Evolutionary conservation across 768 basidiomycete species (phyloP), one percentile per base, ranked within the genome.

Genomic region (Sarcodon sp.): DNA sequence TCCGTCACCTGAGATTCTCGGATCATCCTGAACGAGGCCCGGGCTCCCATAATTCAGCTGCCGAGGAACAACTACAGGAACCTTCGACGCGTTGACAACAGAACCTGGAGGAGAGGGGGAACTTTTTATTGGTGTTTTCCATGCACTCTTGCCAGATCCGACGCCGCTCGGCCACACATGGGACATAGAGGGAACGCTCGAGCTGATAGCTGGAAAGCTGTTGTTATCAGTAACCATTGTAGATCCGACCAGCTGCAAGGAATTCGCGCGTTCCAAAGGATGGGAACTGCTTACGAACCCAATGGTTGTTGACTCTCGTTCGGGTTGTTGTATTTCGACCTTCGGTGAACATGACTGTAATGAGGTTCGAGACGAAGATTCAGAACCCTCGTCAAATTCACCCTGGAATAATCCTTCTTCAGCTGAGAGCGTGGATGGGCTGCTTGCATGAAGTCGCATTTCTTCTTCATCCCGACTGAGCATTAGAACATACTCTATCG

Each of bases 401-500:
- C 46, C 48, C 7, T 43, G 15, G 58, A 55, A 33, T 63, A 61
- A 31, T 53, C 47, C 16, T 15, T 11, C 11, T 16, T 44, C 45
- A 4, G 58, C 50, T 49, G 50, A 47, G 54, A 47, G 35, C 49
- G 47, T 31, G 48, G 46, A 35, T 37, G 33, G 27, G 18, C 34
- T 41, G 9, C 6, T 39, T 31, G 33, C 13, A 31, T 47, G 37
- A 35, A 35, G 44, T 9, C 61, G 54, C n/a, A 46, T 45, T 44
- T 64, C 61, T 36, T 75, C 78, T 59, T 89, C 85, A 43, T 91
- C 88, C 7, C 83, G 77, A 52, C 86, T 89, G 53, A 90, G 71
- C 86, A 90, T 90, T 43, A 91, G 60, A 0, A 80, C 71, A 54
- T 91, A 91, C 56, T 87, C 83, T 27, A 90, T 65, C 0, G 82